Percentiles rank a stretch among this genome's conserved stretches.
These are phyloP conservation scores for Fonsecaea nubica DNA, from an alignment of 2,329 filamentous ascomycete species.

Conservation along the genomic window DNA sequence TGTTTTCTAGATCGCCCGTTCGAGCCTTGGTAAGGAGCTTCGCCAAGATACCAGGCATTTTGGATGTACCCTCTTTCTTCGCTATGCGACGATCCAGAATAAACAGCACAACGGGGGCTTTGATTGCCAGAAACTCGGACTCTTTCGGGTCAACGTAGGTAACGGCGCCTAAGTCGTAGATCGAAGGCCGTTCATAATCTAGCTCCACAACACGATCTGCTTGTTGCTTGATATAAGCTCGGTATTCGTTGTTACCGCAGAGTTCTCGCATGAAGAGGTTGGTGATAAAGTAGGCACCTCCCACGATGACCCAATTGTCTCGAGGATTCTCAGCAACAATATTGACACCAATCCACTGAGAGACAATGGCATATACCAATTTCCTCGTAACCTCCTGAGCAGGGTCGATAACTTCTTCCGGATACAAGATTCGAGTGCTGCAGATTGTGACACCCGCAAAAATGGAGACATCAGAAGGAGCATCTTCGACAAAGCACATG, in stretches of 20 bases:
- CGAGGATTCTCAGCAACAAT: conserved; percentile 80
- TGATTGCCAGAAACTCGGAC: conserved; percentile 86
- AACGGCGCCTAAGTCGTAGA: conserved; percentile 78
- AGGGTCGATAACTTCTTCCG: conserved; percentile 82
- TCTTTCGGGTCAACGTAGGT: conserved; percentile 84
- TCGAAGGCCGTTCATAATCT: conserved; percentile 80
- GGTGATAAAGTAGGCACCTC: conserved; percentile 92
- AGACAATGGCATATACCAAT: conserved; percentile 82
- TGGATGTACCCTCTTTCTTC: conserved; percentile 84
- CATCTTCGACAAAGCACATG: conserved; percentile 91
- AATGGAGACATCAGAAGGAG: conserved; percentile 74
- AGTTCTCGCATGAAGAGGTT: conserved; percentile 89
- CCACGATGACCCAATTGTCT: conserved; percentile 88
- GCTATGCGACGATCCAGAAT: conserved; percentile 90
- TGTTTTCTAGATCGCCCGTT: conserved; percentile 75
- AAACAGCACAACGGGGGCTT: conserved; percentile 88
- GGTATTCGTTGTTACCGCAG: conserved; percentile 92
- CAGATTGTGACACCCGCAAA: conserved; percentile 85
- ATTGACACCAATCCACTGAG: conserved; percentile 93
- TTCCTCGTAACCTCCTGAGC: conserved; percentile 81
- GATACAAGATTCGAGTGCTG: conserved; percentile 83
- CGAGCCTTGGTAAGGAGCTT: conserved; percentile 86
- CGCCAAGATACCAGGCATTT: conserved; percentile 83
- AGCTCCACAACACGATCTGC: conserved; percentile 81
- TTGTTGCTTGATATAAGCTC: conserved; percentile 84